phyloP scores from a whole-genome alignment of 176 grass and related monocot genomes.

The Rhynchospora pubera region DNA sequence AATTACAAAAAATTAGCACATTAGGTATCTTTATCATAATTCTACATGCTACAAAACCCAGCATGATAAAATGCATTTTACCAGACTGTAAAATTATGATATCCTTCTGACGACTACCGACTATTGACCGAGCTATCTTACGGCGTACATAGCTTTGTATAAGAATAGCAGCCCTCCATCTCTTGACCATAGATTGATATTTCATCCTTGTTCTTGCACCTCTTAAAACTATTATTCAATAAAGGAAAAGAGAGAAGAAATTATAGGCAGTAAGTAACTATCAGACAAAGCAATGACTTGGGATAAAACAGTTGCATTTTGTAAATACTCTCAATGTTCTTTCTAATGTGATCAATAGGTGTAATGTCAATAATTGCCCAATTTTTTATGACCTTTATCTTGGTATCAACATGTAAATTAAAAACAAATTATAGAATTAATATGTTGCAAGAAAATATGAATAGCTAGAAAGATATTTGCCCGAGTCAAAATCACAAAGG shows the following conservation, averaged over 20 bases:
- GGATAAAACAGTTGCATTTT: not conserved
- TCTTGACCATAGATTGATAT: constrained; percentile 44
- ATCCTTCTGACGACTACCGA: constrained; percentile 47
- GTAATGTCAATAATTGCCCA: not conserved
- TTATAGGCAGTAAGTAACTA: not conserved
- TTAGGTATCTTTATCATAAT: not conserved
- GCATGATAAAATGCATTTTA: constrained; percentile 25
- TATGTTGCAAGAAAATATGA: not conserved
- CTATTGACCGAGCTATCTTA: constrained; percentile 37
- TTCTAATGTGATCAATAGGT: not conserved
- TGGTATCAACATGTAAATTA: not conserved
- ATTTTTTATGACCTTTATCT: not conserved
- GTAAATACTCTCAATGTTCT: not conserved
- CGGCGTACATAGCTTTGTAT: constrained; percentile 76
- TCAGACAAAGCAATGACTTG: not conserved
- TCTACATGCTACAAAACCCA: not conserved
- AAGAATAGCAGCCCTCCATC: constrained; percentile 77
- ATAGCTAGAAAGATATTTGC: not conserved
- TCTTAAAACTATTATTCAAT: constrained; percentile 43
- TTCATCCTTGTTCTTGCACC: constrained; percentile 55
- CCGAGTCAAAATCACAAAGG: too few species aligned
- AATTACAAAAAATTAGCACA: constrained; percentile 20
- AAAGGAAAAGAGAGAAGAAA: constrained; percentile 3
- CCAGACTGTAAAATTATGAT: constrained; percentile 72
- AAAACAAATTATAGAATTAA: constrained; percentile 1